Evolutionary conservation across 306 rosid species (phyloP).

Genomic region (Quercus agrifolia): DNA sequence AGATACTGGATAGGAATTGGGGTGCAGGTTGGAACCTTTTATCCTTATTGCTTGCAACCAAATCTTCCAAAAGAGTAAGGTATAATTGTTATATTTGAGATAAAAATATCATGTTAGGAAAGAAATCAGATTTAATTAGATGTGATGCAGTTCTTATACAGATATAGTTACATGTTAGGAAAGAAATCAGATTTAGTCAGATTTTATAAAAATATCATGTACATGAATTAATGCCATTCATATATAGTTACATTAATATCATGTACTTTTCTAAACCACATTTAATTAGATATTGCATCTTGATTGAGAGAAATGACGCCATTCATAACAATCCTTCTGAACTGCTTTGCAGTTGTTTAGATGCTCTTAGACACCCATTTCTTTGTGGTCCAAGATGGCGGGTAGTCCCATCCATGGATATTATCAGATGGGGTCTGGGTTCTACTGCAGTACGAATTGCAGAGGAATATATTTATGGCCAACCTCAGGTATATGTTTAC

Average conservation of each 20-base stretch:
- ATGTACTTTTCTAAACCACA: slow-evolving; percentile 1
- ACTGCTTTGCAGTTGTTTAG: slow-evolving; percentile 74
- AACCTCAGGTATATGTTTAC: slow-evolving; percentile 70
- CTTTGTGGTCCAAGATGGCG: slow-evolving; percentile 99
- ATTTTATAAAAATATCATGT: no score
- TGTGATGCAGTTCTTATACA: no score
- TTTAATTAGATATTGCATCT: slow-evolving; percentile 12
- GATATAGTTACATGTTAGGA: no score
- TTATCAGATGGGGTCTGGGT: slow-evolving; percentile 97
- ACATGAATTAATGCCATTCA: no score
- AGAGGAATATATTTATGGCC: slow-evolving; percentile 88
- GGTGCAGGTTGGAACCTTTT: slow-evolving; percentile 99
- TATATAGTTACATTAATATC: not conserved
- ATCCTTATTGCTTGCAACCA: slow-evolving; percentile 75
- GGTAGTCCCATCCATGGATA: slow-evolving; percentile 78
- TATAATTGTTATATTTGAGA: slow-evolving; percentile 18
- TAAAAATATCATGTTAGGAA: slow-evolving; percentile 14
- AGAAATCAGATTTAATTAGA: not conserved
- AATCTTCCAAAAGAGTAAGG: slow-evolving; percentile 84
- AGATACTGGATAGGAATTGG: slow-evolving; percentile 99
- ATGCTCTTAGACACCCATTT: slow-evolving; percentile 96
- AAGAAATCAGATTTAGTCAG: no score
- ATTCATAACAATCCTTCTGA: not conserved
- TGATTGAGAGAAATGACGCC: slow-evolving; percentile 6
- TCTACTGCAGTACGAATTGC: slow-evolving; percentile 83